Evolutionary conservation across 257 asterid genomes (phyloP).

Genomic region (Eucommia ulmoides): DNA sequence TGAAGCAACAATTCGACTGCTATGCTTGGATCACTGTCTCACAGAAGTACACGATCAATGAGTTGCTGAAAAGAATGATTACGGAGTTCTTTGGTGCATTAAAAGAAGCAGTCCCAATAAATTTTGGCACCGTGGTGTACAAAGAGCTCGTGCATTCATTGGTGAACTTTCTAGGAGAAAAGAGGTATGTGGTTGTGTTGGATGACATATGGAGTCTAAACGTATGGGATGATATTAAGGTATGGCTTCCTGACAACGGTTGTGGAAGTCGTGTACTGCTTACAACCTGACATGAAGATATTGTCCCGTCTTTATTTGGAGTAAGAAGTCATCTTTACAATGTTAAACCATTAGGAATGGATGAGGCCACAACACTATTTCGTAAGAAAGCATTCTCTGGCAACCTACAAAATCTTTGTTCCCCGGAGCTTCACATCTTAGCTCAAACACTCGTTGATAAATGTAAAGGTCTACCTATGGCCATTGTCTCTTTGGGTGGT

Average conservation of each 20-base stretch:
- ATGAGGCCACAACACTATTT: constrained; percentile 37
- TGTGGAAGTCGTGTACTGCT: constrained; percentile 34
- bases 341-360: constrained; percentile 12
- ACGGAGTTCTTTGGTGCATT: background rate
- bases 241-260: constrained; percentile 23
- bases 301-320: constrained; percentile 20
- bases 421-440: constrained; percentile 16
- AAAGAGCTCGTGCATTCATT: background rate
- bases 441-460: constrained; percentile 9
- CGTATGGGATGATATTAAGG: constrained; percentile 21
- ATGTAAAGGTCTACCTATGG: constrained; percentile 2
- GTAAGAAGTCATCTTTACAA: constrained; percentile 12
- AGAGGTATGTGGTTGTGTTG: constrained; percentile 30
- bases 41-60: background rate
- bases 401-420: constrained; percentile 17
- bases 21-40: background rate
- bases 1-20: background rate
- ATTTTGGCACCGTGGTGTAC: background rate
- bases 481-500: background rate
- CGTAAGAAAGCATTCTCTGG: constrained; percentile 32
- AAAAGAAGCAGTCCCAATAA: background rate
- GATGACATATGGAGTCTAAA: constrained; percentile 30
- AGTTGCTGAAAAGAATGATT: background rate
- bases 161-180: constrained; percentile 4
- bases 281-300: constrained; percentile 23